Evolutionary conservation across 192 early-diverging fungal genomes (phyloP).

Genomic region (Globomyces pollinis-pini): DNA sequence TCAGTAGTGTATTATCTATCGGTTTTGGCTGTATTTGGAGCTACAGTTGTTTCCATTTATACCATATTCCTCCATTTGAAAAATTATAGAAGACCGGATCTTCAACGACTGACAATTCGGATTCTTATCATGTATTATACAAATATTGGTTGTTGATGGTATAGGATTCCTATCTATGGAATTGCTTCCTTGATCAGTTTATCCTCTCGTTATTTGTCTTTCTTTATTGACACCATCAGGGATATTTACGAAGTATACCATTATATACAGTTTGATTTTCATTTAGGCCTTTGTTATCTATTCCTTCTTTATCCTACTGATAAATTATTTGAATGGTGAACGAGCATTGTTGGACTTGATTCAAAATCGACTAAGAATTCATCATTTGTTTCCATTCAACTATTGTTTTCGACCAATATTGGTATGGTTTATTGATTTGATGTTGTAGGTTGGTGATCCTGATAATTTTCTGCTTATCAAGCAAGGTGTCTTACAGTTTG

Average conservation of each 20-base stretch:
- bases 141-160: slow-evolving; percentile 32
- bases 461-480: slow-evolving; percentile 77
- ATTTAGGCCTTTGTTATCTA: slow-evolving; percentile 82
- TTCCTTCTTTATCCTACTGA: slow-evolving; percentile 81
- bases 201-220: slow-evolving; percentile 61
- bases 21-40: slow-evolving; percentile 1
- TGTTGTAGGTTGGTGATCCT: slow-evolving; percentile 65
- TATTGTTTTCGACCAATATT: slow-evolving; percentile 59
- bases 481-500: slow-evolving; percentile 86
- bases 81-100: slow-evolving; percentile 41
- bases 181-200: slow-evolving; percentile 72
- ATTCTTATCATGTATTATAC: slow-evolving; percentile 36
- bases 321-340: slow-evolving; percentile 86
- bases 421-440: slow-evolving; percentile 42
- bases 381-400: slow-evolving; percentile 76
- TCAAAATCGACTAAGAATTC: slow-evolving; percentile 64
- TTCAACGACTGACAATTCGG: slow-evolving; percentile 60
- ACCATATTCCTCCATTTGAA: slow-evolving; percentile 37
- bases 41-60: slow-evolving; percentile 14
- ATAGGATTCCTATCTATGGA: slow-evolving; percentile 82
- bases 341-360: slow-evolving; percentile 72
- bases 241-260: slow-evolving; percentile 77
- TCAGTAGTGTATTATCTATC: slow-evolving; percentile 12
- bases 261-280: not conserved
- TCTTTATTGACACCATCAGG: slow-evolving; percentile 83